A percentile compares a stretch with the other conserved stretches of the same genome.
Evolutionary conservation across 2,329 filamentous ascomycete species (phyloP).

Genomic region (Fusarium denticulatum): DNA sequence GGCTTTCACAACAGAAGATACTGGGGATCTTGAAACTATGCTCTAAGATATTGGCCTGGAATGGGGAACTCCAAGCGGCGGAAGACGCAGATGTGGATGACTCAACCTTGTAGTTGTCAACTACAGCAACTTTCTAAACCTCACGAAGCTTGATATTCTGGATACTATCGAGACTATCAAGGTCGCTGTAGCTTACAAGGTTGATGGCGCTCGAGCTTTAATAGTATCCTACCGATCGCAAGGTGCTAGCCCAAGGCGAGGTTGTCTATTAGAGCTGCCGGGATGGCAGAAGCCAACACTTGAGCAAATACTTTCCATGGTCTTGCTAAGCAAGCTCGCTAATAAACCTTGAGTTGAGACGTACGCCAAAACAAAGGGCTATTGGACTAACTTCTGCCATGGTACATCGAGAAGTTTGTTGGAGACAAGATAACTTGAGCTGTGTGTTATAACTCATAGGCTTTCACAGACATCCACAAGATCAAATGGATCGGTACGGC

Average conservation of each 20-base stretch:
- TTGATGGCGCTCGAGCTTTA: conserved; percentile 12
- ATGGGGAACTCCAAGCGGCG: conserved; percentile 11
- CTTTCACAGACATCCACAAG: neutral
- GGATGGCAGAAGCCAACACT: conserved; percentile 27
- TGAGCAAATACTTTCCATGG: conserved; percentile 13
- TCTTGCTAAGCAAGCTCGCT: conserved; percentile 13
- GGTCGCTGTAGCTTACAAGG: conserved; percentile 14
- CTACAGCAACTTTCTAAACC: conserved; percentile 7
- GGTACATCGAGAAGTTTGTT: conserved; percentile 15
- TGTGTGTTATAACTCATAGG: neutral
- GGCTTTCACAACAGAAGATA: conserved; percentile 12
- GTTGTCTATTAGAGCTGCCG: conserved; percentile 22
- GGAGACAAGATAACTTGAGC: neutral
- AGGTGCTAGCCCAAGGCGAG: conserved; percentile 1
- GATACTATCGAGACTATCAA: conserved; percentile 24
- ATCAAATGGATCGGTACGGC: conserved; percentile 35
- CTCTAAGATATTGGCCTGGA: conserved; percentile 5
- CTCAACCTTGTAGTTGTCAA: conserved; percentile 20
- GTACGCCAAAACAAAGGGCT: neutral
- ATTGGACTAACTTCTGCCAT: neutral
- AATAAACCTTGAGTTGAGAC: conserved; percentile 13
- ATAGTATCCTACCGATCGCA: conserved; percentile 1
- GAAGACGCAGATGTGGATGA: conserved; percentile 16
- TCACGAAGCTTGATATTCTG: conserved; percentile 21
- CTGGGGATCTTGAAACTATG: neutral